Conservation (phyloP, 1,139 yeast genomes). For the Oligophagozyma castellii region DNA sequence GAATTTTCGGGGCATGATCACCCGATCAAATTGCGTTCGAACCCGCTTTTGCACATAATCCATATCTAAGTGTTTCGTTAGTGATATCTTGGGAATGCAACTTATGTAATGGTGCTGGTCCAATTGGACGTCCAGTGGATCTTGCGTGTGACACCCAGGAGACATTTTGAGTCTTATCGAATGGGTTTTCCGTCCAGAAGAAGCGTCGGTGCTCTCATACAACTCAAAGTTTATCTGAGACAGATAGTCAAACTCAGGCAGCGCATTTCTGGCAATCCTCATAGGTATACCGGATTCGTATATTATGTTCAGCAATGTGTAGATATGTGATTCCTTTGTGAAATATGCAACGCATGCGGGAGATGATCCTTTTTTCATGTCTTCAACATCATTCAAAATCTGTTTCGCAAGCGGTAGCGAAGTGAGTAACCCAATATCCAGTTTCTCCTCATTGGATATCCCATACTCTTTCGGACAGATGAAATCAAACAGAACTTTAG, state of each 20-base stretch:
- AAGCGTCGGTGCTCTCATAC: conserved; percentile 65
- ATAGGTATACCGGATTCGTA: conserved; percentile 93
- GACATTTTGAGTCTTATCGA: conserved; percentile 79
- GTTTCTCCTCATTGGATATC: conserved; percentile 85
- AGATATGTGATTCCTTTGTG: conserved; percentile 94
- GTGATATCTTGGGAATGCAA: conserved; percentile 78
- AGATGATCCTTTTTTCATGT: conserved; percentile 60
- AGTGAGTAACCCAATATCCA: conserved; percentile 90
- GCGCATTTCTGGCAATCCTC: conserved; percentile 84
- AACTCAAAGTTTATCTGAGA: conserved; percentile 92
- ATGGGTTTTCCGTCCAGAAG: conserved; percentile 61
- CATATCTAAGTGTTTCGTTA: conserved; percentile 88
- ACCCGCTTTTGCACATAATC: conserved; percentile 77
- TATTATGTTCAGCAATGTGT: conserved; percentile 78
- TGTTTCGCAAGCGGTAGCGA: conserved; percentile 89
- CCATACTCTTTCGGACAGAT: conserved; percentile 99
- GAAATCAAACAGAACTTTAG: conserved; percentile 90
- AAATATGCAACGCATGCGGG: conserved; percentile 84
- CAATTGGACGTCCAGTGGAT: conserved; percentile 89
- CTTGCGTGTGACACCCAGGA: conserved; percentile 97
- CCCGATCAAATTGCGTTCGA: conserved; percentile 72
- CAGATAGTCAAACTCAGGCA: conserved; percentile 90
- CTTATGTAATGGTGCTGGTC: conserved; percentile 96
- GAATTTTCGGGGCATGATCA: conserved; percentile 78
- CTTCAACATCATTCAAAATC: conserved; percentile 65